Percentiles rank a stretch among this genome's conserved stretches.
Evolutionary conservation across 768 basidiomycete species (phyloP).

Genomic region (Kwoniella dendrophila): DNA sequence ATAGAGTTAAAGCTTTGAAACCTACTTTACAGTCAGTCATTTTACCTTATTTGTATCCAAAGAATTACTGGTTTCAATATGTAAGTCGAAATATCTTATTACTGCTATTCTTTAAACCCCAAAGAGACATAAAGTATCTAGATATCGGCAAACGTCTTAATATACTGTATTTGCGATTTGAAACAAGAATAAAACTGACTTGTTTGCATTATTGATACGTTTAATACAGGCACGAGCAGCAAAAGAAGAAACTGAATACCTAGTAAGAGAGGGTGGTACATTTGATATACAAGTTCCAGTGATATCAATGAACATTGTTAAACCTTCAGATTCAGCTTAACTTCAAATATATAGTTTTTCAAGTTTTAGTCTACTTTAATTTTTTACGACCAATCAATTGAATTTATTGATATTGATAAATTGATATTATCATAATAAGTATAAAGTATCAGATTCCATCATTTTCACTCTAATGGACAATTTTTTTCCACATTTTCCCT

Average conservation of each 20-base stretch:
- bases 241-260: constrained; percentile 50
- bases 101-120: no score
- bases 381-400: no score
- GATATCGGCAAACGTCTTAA: no score
- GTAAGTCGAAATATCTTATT: constrained; percentile 12
- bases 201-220: background rate
- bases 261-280: constrained; percentile 51
- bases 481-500: background rate
- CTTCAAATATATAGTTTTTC: no score
- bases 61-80: constrained; percentile 46
- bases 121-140: no score
- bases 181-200: no score
- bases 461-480: background rate
- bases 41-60: constrained; percentile 34
- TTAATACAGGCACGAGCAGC: constrained; percentile 33
- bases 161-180: no score
- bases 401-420: no score
- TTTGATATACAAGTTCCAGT: constrained; percentile 36
- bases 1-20: constrained; percentile 30
- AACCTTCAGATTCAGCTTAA: constrained; percentile 11
- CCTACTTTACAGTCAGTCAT: constrained; percentile 33
- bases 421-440: no score
- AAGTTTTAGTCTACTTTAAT: no score
- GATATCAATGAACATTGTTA: constrained; percentile 30
- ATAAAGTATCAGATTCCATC: no score